Base-by-base conservation (phyloP, 768 basidiomycete species). In the Arthromyces matolae region DNA sequence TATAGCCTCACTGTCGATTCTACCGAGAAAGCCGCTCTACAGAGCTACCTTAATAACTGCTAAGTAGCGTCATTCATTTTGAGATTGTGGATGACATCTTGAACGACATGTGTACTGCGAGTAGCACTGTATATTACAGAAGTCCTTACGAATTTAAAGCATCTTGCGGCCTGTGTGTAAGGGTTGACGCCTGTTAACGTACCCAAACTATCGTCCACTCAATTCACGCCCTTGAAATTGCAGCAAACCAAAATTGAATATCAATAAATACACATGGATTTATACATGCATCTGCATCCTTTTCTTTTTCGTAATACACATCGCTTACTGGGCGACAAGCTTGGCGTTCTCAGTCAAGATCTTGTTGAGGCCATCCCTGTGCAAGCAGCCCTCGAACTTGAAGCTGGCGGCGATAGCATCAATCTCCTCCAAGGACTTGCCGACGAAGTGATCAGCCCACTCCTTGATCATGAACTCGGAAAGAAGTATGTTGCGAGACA, bases 351-450 rank as follows among this genome's bases (percentile, higher is more conserved):
- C 73, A 22, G 64, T 71, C 59, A 82, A 58, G 41, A 81, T 72
- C 50, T 64, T 67, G 60, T 86, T 86, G 57, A 92, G 63, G 22
- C 77, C 81, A 16, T 83, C 81, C 37, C 89, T 69, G 65, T 81
- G 79, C 60, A 78, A 57, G 65, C 89, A 92, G 43, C 80, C 73
- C 40, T 80, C 81, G 55, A 82, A 85, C 61, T 71, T 72, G 71
- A 92, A 90, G 63, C 85, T 85, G 55, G 73, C 70, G n/a, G 89
- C 88, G 40, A 92, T 73, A 52, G 69, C 76, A 54, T 92, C 88
- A 34, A 92, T 61, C 68, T 89, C 80, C 41, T 62, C 71, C 56
- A 77, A 68, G 27, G 64, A 74, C 71, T 77, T 78, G 0, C 82
- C 81, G 12, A 70, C 56, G 60, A 86, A 84, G 60, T 83, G 79